phyloP scores from a whole-genome alignment of 78 protist species.

The Monosiga brevicollis region DNA sequence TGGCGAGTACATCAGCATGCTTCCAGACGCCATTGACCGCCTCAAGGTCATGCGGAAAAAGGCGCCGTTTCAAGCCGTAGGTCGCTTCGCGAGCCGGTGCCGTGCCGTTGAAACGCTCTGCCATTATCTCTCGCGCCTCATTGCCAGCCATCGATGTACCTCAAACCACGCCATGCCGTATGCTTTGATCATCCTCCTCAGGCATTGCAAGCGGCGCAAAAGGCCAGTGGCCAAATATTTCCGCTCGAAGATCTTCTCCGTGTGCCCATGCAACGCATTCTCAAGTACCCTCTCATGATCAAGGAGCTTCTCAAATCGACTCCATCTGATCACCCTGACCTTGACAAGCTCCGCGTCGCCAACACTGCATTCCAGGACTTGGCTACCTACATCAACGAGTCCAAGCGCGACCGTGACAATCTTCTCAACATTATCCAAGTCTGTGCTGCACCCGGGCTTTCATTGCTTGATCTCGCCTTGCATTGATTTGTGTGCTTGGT shows the following conservation, averaged over 20 bases:
- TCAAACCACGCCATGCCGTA: no score
- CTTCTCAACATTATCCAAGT: neutral
- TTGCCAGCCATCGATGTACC: no score
- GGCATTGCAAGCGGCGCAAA: no score
- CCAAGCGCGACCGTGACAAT: neutral
- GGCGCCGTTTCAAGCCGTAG: no score
- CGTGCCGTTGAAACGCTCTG: no score
- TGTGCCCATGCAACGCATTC: conserved; percentile 14
- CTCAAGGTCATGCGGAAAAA: no score
- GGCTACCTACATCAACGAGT: neutral
- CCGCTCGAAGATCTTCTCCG: neutral
- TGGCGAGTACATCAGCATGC: neutral
- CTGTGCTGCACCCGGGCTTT: no score
- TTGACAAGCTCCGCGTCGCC: neutral
- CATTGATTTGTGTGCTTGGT: no score
- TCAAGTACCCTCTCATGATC: neutral
- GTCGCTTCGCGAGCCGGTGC: no score
- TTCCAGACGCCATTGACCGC: neutral
- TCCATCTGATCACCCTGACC: neutral
- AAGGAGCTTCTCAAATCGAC: conserved; percentile 2
- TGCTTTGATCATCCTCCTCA: no score
- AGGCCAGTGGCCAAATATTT: neutral
- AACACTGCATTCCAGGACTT: neutral
- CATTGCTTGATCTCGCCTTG: no score
- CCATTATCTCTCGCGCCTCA: no score